These are phyloP conservation scores for Trichoderma breve DNA, from an alignment of 2,329 filamentous ascomycete genomes.

Conservation along the genomic window DNA sequence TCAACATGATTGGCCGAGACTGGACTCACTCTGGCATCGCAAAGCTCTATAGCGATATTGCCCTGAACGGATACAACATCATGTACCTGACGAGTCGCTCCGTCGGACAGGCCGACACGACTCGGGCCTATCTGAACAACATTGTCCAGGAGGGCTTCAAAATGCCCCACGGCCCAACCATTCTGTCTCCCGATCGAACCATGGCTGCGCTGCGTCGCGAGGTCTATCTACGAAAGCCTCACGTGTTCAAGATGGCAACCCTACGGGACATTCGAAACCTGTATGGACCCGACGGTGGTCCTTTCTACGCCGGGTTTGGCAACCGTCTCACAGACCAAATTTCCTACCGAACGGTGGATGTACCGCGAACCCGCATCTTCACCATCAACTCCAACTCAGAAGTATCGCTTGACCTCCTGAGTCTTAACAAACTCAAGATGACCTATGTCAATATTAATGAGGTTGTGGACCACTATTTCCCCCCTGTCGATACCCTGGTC, in stretches of 20 bases:
- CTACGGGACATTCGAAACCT: constrained; percentile 88
- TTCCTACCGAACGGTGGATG: constrained; percentile 93
- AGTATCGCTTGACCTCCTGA: constrained; percentile 85
- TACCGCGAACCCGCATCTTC: constrained; percentile 91
- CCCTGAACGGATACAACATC: constrained; percentile 95
- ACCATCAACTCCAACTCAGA: constrained; percentile 98
- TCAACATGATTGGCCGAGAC: constrained; percentile 95
- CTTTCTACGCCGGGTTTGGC: constrained; percentile 96
- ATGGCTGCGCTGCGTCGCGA: constrained; percentile 90
- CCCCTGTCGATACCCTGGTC: constrained; percentile 81
- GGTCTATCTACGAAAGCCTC: constrained; percentile 91
- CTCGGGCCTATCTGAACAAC: constrained; percentile 83
- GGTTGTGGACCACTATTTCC: constrained; percentile 97
- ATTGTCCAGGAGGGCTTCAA: constrained; percentile 85
- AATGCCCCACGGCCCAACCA: constrained; percentile 86
- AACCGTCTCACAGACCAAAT: constrained; percentile 95
- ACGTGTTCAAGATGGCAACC: constrained; percentile 99
- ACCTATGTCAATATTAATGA: constrained; percentile 97
- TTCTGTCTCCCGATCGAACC: constrained; percentile 90
- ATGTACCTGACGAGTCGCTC: constrained; percentile 95
- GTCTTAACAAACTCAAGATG: constrained; percentile 90
- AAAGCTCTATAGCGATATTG: constrained; percentile 95
- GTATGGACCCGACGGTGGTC: constrained; percentile 72
- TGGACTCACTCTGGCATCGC: constrained; percentile 98
- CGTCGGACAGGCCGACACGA: constrained; percentile 89